Base-by-base conservation (phyloP, 2,329 filamentous ascomycete genomes). In the Proliferodiscus dingleyae region DNA sequence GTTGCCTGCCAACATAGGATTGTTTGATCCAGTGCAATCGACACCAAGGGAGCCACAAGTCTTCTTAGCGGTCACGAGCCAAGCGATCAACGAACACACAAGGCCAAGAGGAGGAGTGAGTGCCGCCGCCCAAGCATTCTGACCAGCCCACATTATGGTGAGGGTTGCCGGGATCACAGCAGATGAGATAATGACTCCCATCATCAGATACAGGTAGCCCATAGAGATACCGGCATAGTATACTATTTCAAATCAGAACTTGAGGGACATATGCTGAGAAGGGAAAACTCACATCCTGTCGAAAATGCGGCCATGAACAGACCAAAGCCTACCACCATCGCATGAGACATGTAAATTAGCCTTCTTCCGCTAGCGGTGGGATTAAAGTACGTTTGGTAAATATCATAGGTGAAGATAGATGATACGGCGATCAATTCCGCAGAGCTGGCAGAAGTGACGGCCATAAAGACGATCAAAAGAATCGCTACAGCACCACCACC, bases 151-250 rank as follows among this genome's bases (percentile, higher is more conserved):
- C 48, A 89, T 73, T 0, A 95, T 75, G 0, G 88, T 87, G 51
- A 95, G 70, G 0, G 87, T 84, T 0, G 88, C 87, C 0, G 90
- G 89, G 10, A 95, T 75, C 3, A 95, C 89, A 3, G 88, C 89
- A 0, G 86, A 80, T 0, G 84, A 89, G 61, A 95, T 93, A 59
- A 95, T 87, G 41, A 89, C 86, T 6, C 89, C 90, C 89, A 95
- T 95, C 61, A 95, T 78, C 1, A 95, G 71, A 61, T 94, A 94
- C 3, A 94, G 73, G 59, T 90, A 94, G 9, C 89, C 89, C 87
- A 95, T 93, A 9, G 80, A 84, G 50, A 95, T 85, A 32, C 77
- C 74, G 10, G 71, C 73, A 51, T 78, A 77, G 63, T 68, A 74
- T 15, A 64, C 53, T 55, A 32, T 7, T 16, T 15, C 13, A 10